phyloP scores from a whole-genome alignment of 2,329 filamentous ascomycete species.

The Aspergillus terreus region DNA sequence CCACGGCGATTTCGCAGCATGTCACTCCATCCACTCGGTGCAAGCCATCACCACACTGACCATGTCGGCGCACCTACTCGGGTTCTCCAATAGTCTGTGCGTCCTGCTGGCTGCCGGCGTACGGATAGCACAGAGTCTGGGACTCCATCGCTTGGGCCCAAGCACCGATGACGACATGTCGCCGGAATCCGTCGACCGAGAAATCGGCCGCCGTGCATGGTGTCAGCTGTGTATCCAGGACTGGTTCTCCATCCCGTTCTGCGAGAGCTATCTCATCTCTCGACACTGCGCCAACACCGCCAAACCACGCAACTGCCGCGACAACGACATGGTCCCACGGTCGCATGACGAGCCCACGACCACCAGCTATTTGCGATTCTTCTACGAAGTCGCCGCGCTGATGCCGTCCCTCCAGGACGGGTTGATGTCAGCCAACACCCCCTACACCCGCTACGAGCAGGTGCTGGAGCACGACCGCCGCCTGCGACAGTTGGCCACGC shows the following conservation, averaged over 20 bases:
- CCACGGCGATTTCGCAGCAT: slow-evolving; percentile 44
- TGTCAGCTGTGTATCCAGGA: slow-evolving; percentile 39
- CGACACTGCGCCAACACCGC: slow-evolving; percentile 32
- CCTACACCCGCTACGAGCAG: slow-evolving; percentile 39
- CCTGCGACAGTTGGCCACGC: slow-evolving; percentile 31
- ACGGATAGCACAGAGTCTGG: slow-evolving; percentile 47
- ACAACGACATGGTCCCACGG: slow-evolving; percentile 19
- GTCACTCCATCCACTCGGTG: slow-evolving; percentile 42
- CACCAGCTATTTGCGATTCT: slow-evolving; percentile 33
- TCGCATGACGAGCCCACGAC: slow-evolving; percentile 35
- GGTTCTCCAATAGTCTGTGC: slow-evolving; percentile 46
- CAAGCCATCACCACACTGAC: slow-evolving; percentile 48
- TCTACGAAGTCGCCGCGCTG: slow-evolving; percentile 37
- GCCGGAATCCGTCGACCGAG: slow-evolving; percentile 21
- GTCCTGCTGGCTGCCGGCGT: slow-evolving; percentile 45
- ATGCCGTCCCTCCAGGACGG: slow-evolving; percentile 39
- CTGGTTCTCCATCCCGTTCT: slow-evolving; percentile 42
- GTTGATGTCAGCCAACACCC: slow-evolving; percentile 29
- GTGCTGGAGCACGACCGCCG: slow-evolving; percentile 39
- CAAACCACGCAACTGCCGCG: slow-evolving; percentile 29
- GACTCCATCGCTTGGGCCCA: slow-evolving; percentile 39
- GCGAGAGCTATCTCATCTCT: slow-evolving; percentile 37
- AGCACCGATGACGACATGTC: slow-evolving; percentile 15
- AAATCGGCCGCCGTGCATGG: slow-evolving; percentile 41
- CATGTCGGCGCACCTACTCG: slow-evolving; percentile 49